Evolutionary conservation across 768 basidiomycete species (phyloP), one percentile per base, ranked within the genome.

Genomic region (Lepiota venenata): DNA sequence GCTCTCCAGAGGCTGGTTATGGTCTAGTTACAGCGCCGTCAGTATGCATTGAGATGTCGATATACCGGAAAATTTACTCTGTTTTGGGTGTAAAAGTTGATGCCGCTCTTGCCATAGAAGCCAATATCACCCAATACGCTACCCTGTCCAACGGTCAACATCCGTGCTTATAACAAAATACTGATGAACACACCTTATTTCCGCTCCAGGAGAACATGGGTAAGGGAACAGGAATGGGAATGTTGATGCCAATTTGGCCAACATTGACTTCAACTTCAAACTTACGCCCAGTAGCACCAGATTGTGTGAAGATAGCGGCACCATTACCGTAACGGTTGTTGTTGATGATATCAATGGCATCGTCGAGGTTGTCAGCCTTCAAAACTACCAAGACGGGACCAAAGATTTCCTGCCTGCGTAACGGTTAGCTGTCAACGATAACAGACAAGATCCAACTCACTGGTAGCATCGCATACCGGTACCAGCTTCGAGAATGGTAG

Each of bases 191-290:
- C 83, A 62, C 81, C 77, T 94, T 96, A 74, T 94, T 96, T 22
- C 97, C 96, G 62, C 90, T 93, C 93, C 93, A 96, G 25, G 92
- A 83, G 74, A 97, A 98, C 91, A 97, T 95, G 14, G 89, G 88
- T 52, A 81, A 63, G 42, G 96, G 96, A 4, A 99, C 96, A 12
- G 93, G 91, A 47, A 93, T 93, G 3, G 91, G 90, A 8, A 94
- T 87, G 66, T 95, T 98, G 68, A 98, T 84, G 41, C 96, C 96
- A 63, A 99, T 83, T 70, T 91, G 93, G 21, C 94, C 94, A 49
- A 93, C 85, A 59, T 98, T 91, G 50, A 96, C 85, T 43, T 85
- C 79, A 11, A 75, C 76, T 72, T 98, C 96, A 58, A 97, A 99
- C 69, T 89, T 91, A 52, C 96, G 84, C 15, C 94, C 96, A 6